Base-by-base conservation (phyloP, 1,139 yeast genomes). In the Nakaseomyces delphensis region DNA sequence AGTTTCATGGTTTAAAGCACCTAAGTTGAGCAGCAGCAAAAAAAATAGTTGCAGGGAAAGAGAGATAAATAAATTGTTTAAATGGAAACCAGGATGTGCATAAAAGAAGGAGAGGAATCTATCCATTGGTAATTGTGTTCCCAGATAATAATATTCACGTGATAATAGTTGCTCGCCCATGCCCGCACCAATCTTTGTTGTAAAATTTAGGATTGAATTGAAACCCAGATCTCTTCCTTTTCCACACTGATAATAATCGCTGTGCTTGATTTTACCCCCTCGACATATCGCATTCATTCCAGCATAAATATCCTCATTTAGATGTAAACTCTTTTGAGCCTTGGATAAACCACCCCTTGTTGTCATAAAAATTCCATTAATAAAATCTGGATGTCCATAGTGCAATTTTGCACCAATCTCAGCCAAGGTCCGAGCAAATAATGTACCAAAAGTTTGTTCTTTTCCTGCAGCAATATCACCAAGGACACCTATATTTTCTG, bases 401-500 rank as follows among this genome's bases (percentile, higher is more conserved):
- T 86, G 96, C 31, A 86, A 65, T 57, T 86, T 86, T 0, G 93
- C 95, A 0, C 95, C 95, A 49, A 86, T 78, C 48, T 80, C 83
- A 0, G 94, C 89, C 51, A 86, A 64, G 0, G 95, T 83, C 50
- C 96, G 69, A 0, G 95, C 89, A 67, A 85, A 86, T 44, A 86
- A 65, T 0, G 96, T 86, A 0, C 96, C 95, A 68, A 86, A 86
- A 0, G 96, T 86, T 58, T 86, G 95, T 56, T 86, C 96, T 55
- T 86, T 86, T 0, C 95, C 94, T 1, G 96, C 96, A 1, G 96
- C 95, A 44, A 86, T 80, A 62, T 86, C 96, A 1, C 96, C 96
- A 18, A 86, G 64, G 3, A 85, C 79, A 4, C 96, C 96, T 44
- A 82, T 76, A 52, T 82, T 82, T 58, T 85, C 95, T 0, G 94